A percentile compares a stretch with the other conserved stretches of the same genome.
phyloP scores from a whole-genome alignment of 2,329 filamentous ascomycete genomes.

The Botryotinia calthae region DNA sequence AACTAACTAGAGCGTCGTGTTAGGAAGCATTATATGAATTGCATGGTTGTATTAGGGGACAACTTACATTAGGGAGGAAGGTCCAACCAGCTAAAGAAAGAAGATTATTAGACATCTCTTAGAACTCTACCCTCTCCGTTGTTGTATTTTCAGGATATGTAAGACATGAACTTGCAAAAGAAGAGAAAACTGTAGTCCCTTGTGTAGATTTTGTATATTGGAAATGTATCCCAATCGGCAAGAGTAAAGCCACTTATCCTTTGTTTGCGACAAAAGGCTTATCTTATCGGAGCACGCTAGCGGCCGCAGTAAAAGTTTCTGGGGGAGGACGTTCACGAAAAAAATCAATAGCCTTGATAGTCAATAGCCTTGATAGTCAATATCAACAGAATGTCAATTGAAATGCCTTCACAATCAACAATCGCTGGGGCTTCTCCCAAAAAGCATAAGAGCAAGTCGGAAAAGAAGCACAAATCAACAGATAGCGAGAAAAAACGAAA shows the following conservation, averaged over 20 bases:
- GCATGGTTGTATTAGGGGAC: neutral
- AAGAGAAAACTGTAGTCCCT: neutral
- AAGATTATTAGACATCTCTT: slow-evolving; percentile 38
- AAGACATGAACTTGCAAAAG: neutral
- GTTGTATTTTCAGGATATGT: neutral
- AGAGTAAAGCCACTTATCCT: slow-evolving; percentile 19
- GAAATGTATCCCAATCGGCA: slow-evolving; percentile 16
- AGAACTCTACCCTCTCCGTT: neutral
- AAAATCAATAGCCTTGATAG: slow-evolving; percentile 10
- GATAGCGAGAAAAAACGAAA: slow-evolving; percentile 46
- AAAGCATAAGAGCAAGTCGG: slow-evolving; percentile 36
- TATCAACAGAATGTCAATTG: slow-evolving; percentile 33
- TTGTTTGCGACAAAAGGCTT: neutral
- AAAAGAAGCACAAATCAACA: slow-evolving; percentile 40
- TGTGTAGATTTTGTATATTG: neutral
- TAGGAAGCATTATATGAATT: slow-evolving; percentile 17
- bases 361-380: neutral
- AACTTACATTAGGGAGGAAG: slow-evolving; percentile 57
- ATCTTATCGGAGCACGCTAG: slow-evolving; percentile 19
- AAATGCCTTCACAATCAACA: slow-evolving; percentile 23
- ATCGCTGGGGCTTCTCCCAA: slow-evolving; percentile 26
- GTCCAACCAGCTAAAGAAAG: slow-evolving; percentile 60
- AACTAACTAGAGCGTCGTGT: slow-evolving; percentile 58
- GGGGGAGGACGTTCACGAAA: slow-evolving; percentile 2
- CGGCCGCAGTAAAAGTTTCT: slow-evolving; percentile 22